Evolutionary conservation across 805 yeast species (phyloP).

Genomic region (Candida koratica): DNA sequence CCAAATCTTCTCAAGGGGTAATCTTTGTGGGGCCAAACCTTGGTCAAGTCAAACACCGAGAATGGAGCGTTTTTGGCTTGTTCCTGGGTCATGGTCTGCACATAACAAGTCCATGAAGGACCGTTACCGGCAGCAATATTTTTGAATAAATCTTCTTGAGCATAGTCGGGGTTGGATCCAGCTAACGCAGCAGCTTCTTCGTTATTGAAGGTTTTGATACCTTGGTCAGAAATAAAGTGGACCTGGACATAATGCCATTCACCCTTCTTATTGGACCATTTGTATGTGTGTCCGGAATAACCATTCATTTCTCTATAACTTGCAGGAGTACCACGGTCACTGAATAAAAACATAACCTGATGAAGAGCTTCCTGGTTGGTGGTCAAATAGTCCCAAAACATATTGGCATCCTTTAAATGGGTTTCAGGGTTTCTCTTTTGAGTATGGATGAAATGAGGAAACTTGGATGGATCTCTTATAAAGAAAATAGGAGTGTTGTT

Average conservation of each 20-base stretch:
- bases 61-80: constrained; percentile 73
- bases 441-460: constrained; percentile 85
- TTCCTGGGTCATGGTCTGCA: constrained; percentile 82
- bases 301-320: constrained; percentile 77
- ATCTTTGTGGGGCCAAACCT: constrained; percentile 86
- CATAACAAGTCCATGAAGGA: constrained; percentile 83
- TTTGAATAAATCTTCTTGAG: constrained; percentile 75
- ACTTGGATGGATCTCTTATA: constrained; percentile 79
- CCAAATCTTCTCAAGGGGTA: constrained; percentile 88
- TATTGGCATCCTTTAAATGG: constrained; percentile 72
- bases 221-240: constrained; percentile 67
- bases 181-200: constrained; percentile 67
- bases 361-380: constrained; percentile 71
- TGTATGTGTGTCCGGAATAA: constrained; percentile 80
- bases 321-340: constrained; percentile 81
- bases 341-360: constrained; percentile 68
- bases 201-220: constrained; percentile 46
- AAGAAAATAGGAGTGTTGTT: constrained; percentile 86
- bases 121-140: constrained; percentile 71
- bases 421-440: constrained; percentile 85
- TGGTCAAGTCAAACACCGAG: constrained; percentile 86
- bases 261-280: constrained; percentile 72
- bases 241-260: constrained; percentile 78
- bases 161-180: constrained; percentile 79
- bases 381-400: constrained; percentile 82